phyloP scores from a whole-genome alignment of 2,329 filamentous ascomycete genomes.

The Penicillium oxalicum region DNA sequence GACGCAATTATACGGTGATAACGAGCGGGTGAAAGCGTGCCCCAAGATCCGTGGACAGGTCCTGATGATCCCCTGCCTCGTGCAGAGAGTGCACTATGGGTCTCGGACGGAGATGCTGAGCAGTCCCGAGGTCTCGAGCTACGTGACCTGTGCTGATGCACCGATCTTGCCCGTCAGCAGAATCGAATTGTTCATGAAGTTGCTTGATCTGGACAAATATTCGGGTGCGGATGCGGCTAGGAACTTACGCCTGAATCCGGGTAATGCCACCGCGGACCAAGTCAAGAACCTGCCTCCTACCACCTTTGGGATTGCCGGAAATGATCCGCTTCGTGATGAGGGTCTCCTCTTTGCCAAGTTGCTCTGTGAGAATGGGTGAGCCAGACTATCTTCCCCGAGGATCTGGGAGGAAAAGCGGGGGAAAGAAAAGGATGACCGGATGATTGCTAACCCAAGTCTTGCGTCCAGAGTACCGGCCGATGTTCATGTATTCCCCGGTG shows the following conservation, averaged over 20 bases:
- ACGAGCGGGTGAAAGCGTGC: conserved; percentile 14
- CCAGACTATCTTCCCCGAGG: background rate
- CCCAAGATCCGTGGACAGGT: conserved; percentile 46
- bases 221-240: conserved; percentile 11
- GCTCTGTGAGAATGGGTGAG: conserved; percentile 42
- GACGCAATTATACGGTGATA: conserved; percentile 33
- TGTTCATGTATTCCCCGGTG: conserved; percentile 45
- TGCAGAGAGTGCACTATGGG: conserved; percentile 31
- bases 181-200: conserved; percentile 29
- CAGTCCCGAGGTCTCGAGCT: conserved; percentile 41
- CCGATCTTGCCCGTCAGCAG: conserved; percentile 44
- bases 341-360: conserved; percentile 43
- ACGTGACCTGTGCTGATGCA: conserved; percentile 43
- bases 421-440: background rate
- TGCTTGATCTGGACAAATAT: conserved; percentile 21
- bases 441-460: background rate
- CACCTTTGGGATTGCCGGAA: conserved; percentile 42
- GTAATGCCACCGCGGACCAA: conserved; percentile 24
- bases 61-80: conserved; percentile 47
- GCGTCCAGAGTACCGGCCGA: conserved; percentile 43
- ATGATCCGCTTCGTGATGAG: conserved; percentile 48
- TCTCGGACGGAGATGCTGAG: conserved; percentile 33
- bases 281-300: conserved; percentile 42
- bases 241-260: conserved; percentile 40
- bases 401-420: background rate